phyloP scores from a whole-genome alignment of 371 early-diverging fungal species.

The Apophysomyces elegans region DNA sequence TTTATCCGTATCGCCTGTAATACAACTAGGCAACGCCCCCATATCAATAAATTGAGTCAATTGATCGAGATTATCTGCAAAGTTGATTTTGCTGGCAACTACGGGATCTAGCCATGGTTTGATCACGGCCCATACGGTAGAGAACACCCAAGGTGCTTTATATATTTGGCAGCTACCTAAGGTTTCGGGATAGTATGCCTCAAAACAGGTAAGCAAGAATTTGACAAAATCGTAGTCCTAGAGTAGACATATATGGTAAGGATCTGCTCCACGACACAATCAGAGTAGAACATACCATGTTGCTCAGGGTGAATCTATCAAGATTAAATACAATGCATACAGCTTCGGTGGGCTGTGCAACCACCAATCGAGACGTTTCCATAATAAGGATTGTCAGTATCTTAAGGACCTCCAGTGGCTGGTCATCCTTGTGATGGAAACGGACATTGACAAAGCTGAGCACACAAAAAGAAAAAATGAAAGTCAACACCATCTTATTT shows the following conservation, averaged over 20 bases:
- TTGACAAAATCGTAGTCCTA: conserved; percentile 80
- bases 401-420: conserved; percentile 57
- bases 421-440: conserved; percentile 58
- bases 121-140: conserved; percentile 72
- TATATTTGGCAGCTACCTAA: conserved; percentile 80
- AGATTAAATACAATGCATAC: conserved; percentile 86
- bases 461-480: conserved; percentile 8
- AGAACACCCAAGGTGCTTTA: conserved; percentile 87
- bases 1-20: conserved; percentile 30
- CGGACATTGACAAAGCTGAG: conserved; percentile 63
- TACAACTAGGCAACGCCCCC: conserved; percentile 33
- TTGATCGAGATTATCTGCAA: conserved; percentile 66
- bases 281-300: conserved; percentile 63
- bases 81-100: conserved; percentile 83
- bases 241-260: not conserved
- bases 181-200: conserved; percentile 91
- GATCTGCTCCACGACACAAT: not conserved
- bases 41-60: conserved; percentile 64
- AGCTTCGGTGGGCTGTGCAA: conserved; percentile 76
- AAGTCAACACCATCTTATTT: not conserved
- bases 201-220: conserved; percentile 80
- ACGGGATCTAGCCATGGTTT: conserved; percentile 86
- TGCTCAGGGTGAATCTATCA: conserved; percentile 76
- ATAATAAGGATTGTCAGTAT: conserved; percentile 74
- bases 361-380: conserved; percentile 81